A percentile compares a stretch with the other conserved stretches of the same genome.
Conservation (phyloP, 768 basidiomycete genomes). For the Phylloporus rhodoxanthus region DNA sequence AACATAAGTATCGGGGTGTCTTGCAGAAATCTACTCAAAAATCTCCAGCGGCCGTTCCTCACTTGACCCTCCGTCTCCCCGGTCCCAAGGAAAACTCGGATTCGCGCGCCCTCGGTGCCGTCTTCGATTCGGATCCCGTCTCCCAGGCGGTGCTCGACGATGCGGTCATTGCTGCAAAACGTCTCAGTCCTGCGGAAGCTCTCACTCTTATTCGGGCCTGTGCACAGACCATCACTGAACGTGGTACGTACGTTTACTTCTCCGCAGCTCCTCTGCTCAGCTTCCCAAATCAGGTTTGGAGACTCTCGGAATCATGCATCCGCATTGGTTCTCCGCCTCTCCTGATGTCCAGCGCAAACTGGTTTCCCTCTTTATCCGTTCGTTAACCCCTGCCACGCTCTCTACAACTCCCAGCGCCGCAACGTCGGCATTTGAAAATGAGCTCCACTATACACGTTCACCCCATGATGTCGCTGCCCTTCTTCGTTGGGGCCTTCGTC, state of each 20-base stretch:
- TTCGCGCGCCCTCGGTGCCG: constrained; percentile 46
- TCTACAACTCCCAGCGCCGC: constrained; percentile 45
- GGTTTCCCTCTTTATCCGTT: constrained; percentile 64
- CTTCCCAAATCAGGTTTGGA: constrained; percentile 52
- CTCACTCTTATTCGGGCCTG: constrained; percentile 62
- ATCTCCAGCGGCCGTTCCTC: constrained; percentile 37
- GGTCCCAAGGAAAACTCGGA: constrained; percentile 43
- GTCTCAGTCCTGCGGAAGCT: constrained; percentile 57
- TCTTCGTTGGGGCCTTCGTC: constrained; percentile 75
- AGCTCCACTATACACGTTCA: constrained; percentile 58
- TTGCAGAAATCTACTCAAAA: constrained; percentile 34
- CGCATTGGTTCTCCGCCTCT: constrained; percentile 77
- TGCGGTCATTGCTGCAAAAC: constrained; percentile 48
- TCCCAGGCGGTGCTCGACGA: constrained; percentile 45
- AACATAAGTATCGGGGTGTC: constrained; percentile 38
- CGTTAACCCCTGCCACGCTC: constrained; percentile 49
- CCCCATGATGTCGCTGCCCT: constrained; percentile 77
- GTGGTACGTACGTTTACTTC: constrained; percentile 41
- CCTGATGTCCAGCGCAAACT: constrained; percentile 61
- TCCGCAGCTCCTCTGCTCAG: constrained; percentile 4
- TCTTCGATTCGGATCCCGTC: constrained; percentile 57
- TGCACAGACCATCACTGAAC: constrained; percentile 56
- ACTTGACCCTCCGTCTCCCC: constrained; percentile 59
- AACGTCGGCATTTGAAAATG: constrained; percentile 53
- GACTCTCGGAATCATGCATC: constrained; percentile 78